These are phyloP conservation scores for Fraxinus albicans DNA, from an alignment of 305 asterid genomes.

Conservation along the genomic window DNA sequence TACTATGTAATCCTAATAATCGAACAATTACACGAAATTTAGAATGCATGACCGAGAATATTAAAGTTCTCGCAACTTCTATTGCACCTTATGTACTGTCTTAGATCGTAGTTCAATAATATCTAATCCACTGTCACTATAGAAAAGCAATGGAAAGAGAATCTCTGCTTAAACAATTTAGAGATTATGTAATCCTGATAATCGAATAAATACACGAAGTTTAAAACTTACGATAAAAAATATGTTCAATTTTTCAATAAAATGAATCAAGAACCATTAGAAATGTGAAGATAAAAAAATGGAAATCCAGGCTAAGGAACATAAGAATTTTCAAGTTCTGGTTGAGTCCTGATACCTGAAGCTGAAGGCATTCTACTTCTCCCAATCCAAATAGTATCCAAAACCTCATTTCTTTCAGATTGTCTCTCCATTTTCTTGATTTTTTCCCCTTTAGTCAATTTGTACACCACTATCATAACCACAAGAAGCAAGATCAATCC, in stretches of 20 bases:
- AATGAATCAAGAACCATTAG: background rate
- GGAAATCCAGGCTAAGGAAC: conserved; percentile 42
- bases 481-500: conserved; percentile 37
- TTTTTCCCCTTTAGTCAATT: conserved; percentile 28
- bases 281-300: background rate
- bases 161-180: background rate
- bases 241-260: background rate
- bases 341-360: conserved; percentile 73
- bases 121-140: background rate
- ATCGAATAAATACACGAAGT: background rate
- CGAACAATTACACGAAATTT: background rate
- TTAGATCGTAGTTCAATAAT: background rate
- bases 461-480: conserved; percentile 26
- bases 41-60: background rate
- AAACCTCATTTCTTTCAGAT: conserved; percentile 57
- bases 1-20: background rate
- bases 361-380: conserved; percentile 81
- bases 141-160: background rate
- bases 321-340: conserved; percentile 59
- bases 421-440: conserved; percentile 53
- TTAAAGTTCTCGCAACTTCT: background rate
- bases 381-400: conserved; percentile 69
- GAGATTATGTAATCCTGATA: background rate
- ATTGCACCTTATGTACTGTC: background rate
- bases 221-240: background rate